Conservation (phyloP, 2,329 filamentous ascomycete genomes). For the Penicillium sp. region DNA sequence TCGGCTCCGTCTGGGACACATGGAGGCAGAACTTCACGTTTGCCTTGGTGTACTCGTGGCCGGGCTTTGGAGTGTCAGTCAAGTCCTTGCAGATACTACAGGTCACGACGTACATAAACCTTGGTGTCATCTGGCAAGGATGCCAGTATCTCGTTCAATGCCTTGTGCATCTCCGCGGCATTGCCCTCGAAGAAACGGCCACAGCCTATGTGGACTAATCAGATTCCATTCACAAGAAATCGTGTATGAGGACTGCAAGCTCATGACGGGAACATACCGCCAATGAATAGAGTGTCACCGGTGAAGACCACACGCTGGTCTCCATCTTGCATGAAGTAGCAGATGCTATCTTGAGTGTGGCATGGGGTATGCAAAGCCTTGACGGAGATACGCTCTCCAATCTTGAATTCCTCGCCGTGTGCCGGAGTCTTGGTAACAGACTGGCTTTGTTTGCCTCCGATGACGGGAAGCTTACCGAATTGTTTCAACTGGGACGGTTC, state of each 20-base stretch:
- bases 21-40: constrained; percentile 85
- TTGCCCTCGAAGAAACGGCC: constrained; percentile 94
- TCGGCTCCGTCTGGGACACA: constrained; percentile 66
- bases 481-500: constrained; percentile 48
- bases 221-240: constrained; percentile 1
- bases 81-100: neutral
- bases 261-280: constrained; percentile 52
- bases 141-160: constrained; percentile 78
- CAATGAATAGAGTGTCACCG: constrained; percentile 92
- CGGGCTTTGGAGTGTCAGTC: constrained; percentile 55
- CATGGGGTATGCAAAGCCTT: constrained; percentile 92
- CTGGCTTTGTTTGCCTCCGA: constrained; percentile 82
- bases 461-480: constrained; percentile 63
- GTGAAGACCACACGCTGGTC: constrained; percentile 76
- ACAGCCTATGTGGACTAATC: constrained; percentile 56
- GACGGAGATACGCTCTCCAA: constrained; percentile 74
- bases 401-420: constrained; percentile 70
- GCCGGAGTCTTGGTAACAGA: constrained; percentile 70
- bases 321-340: constrained; percentile 83
- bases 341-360: constrained; percentile 98
- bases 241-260: neutral
- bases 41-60: constrained; percentile 96
- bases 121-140: constrained; percentile 81
- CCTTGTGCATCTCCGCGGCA: constrained; percentile 84
- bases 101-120: constrained; percentile 64